A percentile compares a stretch with the other conserved stretches of the same genome.
Evolutionary conservation across 1,284 basidiomycete species (phyloP).

Genomic region (Volvariella volvacea): DNA sequence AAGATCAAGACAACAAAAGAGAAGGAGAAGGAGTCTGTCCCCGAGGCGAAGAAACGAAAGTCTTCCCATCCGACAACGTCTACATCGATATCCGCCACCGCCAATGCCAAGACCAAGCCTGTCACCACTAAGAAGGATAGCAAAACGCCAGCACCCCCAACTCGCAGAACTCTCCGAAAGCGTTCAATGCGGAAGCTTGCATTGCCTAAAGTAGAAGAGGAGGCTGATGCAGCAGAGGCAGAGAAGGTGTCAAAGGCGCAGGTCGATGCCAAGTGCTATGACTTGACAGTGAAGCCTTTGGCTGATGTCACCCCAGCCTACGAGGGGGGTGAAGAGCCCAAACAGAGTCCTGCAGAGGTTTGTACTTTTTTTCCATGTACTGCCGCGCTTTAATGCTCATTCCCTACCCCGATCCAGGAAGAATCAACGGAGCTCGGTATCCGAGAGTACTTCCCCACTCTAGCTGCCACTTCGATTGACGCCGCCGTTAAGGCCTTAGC

Average conservation of each 20-base stretch:
- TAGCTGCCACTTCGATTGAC: slow-evolving; percentile 9
- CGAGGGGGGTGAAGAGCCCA: slow-evolving; percentile 13
- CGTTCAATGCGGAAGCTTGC: slow-evolving; percentile 23
- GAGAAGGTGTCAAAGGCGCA: slow-evolving; percentile 11
- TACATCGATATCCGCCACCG: slow-evolving; percentile 13
- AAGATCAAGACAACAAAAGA: slow-evolving; percentile 39
- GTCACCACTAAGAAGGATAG: slow-evolving; percentile 24
- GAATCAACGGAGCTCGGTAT: slow-evolving; percentile 44
- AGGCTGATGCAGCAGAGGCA: slow-evolving; percentile 23
- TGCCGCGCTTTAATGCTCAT: neutral
- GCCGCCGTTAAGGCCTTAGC: neutral
- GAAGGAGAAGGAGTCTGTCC: slow-evolving; percentile 30
- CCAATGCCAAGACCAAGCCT: slow-evolving; percentile 20
- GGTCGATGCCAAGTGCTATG: slow-evolving; percentile 53
- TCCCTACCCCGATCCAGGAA: slow-evolving; percentile 39
- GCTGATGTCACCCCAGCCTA: slow-evolving; percentile 57
- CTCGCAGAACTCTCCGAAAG: slow-evolving; percentile 29
- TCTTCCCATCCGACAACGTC: slow-evolving; percentile 24
- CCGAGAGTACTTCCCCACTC: slow-evolving; percentile 42
- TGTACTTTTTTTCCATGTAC: no score
- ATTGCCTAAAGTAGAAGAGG: slow-evolving; percentile 41
- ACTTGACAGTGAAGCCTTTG: slow-evolving; percentile 55
- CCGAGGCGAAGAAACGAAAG: slow-evolving; percentile 55
- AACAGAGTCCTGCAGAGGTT: slow-evolving; percentile 1
- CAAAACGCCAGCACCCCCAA: slow-evolving; percentile 25